Percentiles rank a stretch among this genome's conserved stretches.
phyloP scores from a whole-genome alignment of 192 early-diverging fungal species.

The Coemansia sp. region DNA sequence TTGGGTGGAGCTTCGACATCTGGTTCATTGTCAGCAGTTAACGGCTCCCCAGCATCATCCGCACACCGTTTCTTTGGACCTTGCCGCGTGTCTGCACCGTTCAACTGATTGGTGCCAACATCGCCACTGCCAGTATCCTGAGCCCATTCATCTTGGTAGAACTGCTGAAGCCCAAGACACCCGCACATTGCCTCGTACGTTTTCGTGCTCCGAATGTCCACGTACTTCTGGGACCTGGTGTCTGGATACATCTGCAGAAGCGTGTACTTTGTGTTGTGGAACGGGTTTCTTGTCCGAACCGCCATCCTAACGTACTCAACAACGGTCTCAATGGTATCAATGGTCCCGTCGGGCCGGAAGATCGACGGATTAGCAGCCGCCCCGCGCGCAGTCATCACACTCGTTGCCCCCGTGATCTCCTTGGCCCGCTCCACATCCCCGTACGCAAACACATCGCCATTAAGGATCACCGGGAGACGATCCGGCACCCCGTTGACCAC shows the following conservation, averaged over 20 bases:
- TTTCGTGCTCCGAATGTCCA: constrained; percentile 53
- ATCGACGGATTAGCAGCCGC: constrained; percentile 86
- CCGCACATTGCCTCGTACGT: constrained; percentile 60
- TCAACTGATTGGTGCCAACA: background rate
- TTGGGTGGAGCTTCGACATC: background rate
- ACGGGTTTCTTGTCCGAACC: constrained; percentile 70
- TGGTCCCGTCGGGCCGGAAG: constrained; percentile 68
- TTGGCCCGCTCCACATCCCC: constrained; percentile 65
- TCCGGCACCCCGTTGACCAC: constrained; percentile 70
- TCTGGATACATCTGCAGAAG: constrained; percentile 83
- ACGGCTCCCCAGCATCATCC: background rate
- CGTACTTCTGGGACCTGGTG: constrained; percentile 57
- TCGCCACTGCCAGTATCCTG: background rate
- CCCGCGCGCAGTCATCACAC: constrained; percentile 91
- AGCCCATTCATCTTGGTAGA: constrained; percentile 29
- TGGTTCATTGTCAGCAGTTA: background rate
- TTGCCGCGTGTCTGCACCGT: background rate
- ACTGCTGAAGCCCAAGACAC: constrained; percentile 39
- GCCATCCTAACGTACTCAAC: constrained; percentile 69
- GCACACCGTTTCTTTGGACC: background rate
- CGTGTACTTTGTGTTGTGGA: constrained; percentile 89
- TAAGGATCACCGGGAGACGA: constrained; percentile 80
- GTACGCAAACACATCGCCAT: constrained; percentile 82
- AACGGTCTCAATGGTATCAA: constrained; percentile 61
- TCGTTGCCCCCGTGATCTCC: constrained; percentile 61